Conservation (phyloP, 1,139 yeast genomes). For the Saccharomyces pastorianus region DNA sequence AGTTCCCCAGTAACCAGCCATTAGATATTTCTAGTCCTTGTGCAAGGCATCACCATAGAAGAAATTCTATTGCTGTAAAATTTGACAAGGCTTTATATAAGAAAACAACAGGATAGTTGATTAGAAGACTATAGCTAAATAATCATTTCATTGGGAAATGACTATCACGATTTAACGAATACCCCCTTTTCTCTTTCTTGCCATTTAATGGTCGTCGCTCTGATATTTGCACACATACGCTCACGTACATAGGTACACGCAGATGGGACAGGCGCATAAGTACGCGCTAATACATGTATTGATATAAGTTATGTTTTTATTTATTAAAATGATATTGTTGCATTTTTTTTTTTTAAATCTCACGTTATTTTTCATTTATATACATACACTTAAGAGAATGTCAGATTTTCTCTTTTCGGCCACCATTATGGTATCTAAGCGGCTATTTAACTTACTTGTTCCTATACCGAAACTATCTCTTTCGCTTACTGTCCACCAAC, state of each 20-base stretch:
- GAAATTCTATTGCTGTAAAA: conserved; percentile 29
- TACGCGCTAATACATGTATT: background rate
- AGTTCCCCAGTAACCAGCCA: background rate
- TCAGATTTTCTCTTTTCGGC: background rate
- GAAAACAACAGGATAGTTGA: background rate
- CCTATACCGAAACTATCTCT: background rate
- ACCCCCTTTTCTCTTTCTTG: background rate
- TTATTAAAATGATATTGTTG: conserved; percentile 29
- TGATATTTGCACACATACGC: background rate
- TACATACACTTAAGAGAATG: background rate
- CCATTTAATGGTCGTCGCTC: background rate
- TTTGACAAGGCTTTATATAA: conserved; percentile 21
- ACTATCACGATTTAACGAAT: background rate
- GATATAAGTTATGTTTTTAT: background rate
- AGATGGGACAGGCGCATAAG: background rate
- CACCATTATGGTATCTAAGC: background rate
- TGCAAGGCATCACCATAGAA: conserved; percentile 29
- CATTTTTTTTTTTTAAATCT: background rate
- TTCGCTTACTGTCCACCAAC: background rate
- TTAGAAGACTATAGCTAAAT: background rate
- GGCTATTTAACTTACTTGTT: background rate
- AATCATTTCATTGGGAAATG: background rate
- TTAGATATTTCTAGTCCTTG: conserved; percentile 13
- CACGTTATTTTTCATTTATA: background rate
- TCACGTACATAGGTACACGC: background rate